Base-by-base conservation (phyloP, 2,329 filamentous ascomycete genomes). In the Chaetothyriales sp. region DNA sequence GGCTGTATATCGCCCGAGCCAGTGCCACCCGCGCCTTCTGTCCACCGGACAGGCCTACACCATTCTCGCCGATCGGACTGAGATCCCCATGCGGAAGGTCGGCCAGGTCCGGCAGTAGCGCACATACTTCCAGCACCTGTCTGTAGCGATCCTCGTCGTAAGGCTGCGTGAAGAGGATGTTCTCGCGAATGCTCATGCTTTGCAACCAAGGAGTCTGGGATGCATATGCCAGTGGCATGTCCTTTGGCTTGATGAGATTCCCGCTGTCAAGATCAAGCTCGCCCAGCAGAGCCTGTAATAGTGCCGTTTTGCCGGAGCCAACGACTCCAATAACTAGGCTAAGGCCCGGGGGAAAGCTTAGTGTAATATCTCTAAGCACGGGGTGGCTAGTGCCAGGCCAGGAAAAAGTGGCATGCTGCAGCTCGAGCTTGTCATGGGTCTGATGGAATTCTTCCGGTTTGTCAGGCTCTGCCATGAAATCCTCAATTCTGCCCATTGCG, bases 401-500 rank as follows among this genome's bases (percentile, higher is more conserved):
- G 0, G 83, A 78, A 63, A 94, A 94, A 0, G 81, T 82, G 4
- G 85, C 86, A 25, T 78, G 68, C 2, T 74, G 69, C 46, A 94
- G 71, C 43, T 75, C 62, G 1, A 77, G 63, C 28, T 62, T 46
- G 65, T 67, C 46, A 63, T 67, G 25, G 53, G 52, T 8, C 25
- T 65, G 25, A 77, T 73, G 28, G 79, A 77, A 55, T 3, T 19
- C 20, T 57, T 92, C 81, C 0, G 83, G 82, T 59, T 88, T 87
- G 61, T 95, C 81, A 0, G 86, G 86, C 65, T 95, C 89, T 0
- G 73, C 71, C 86, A 95, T 94, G 68, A 94, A 95, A 19, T 78
- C 76, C 61, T 94, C 85, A 18, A 95, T 87, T 58, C 89, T 82
- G 7, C 78, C 80, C 56, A 94, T 80, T 0, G 89, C 85, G 18